Evolutionary conservation across 192 early-diverging fungal species (phyloP).

Genomic region (Backusella sp.): DNA sequence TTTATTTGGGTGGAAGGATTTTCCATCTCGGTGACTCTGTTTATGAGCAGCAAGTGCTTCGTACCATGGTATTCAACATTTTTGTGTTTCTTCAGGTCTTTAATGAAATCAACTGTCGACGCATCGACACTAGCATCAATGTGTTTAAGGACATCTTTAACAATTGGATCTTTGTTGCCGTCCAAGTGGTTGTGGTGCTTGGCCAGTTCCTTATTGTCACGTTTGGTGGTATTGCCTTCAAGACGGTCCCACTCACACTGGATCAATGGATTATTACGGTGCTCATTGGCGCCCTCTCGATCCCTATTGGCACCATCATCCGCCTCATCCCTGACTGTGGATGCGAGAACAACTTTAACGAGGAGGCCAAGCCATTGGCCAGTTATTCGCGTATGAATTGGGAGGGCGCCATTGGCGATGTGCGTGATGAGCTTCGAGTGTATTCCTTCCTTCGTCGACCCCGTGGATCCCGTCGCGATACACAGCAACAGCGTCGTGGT

Average conservation of each 20-base stretch:
- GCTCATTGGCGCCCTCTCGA: slow-evolving; percentile 71
- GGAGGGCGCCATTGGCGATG: slow-evolving; percentile 37
- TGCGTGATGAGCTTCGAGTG: slow-evolving; percentile 28
- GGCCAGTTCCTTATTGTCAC: slow-evolving; percentile 84
- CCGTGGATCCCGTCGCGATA: not conserved
- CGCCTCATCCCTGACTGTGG: slow-evolving; percentile 74
- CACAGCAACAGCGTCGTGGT: not conserved
- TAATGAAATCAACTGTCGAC: slow-evolving; percentile 91
- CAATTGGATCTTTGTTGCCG: slow-evolving; percentile 78
- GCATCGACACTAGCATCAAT: slow-evolving; percentile 77
- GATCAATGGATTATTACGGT: slow-evolving; percentile 80
- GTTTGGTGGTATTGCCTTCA: slow-evolving; percentile 89
- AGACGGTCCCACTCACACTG: slow-evolving; percentile 62
- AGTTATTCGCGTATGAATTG: slow-evolving; percentile 36
- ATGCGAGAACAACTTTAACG: slow-evolving; percentile 34
- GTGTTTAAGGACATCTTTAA: slow-evolving; percentile 82
- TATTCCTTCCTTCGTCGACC: slow-evolving; percentile 19
- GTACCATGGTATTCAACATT: slow-evolving; percentile 87
- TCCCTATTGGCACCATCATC: slow-evolving; percentile 79
- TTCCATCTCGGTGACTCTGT: slow-evolving; percentile 57
- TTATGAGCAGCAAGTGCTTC: slow-evolving; percentile 44
- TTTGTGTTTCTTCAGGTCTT: slow-evolving; percentile 95
- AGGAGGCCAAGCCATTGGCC: slow-evolving; percentile 37
- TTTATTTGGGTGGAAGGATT: slow-evolving; percentile 51
- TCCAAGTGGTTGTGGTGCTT: slow-evolving; percentile 69